These are phyloP conservation scores for Acidomyces sp. DNA, from an alignment of 495 filamentous ascomycete genomes.

Conservation along the genomic window DNA sequence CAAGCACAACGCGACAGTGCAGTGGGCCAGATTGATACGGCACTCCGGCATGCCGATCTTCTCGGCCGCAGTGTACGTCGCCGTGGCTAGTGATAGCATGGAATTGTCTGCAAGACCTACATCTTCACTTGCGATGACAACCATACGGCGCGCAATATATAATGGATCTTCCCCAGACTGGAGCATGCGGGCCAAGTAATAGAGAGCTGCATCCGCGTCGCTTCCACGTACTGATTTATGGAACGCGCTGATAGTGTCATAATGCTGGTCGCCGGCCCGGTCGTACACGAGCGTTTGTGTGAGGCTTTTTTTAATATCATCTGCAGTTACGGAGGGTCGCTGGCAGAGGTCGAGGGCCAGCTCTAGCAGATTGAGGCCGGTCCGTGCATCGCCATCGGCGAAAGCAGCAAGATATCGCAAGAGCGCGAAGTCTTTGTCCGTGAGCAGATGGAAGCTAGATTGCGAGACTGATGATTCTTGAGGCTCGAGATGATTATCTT, in stretches of 20 bases:
- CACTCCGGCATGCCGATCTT: slow-evolving; percentile 91
- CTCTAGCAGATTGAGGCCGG: slow-evolving; percentile 83
- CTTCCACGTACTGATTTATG: slow-evolving; percentile 89
- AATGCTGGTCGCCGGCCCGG: slow-evolving; percentile 87
- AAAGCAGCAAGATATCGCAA: slow-evolving; percentile 71
- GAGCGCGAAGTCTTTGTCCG: slow-evolving; percentile 53
- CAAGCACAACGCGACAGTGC: slow-evolving; percentile 65
- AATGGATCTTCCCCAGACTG: slow-evolving; percentile 88
- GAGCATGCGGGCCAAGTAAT: slow-evolving; percentile 94
- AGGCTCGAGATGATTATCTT: background rate
- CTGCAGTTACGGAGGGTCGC: slow-evolving; percentile 40
- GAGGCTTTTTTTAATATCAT: slow-evolving; percentile 60
- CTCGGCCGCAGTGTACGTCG: slow-evolving; percentile 71
- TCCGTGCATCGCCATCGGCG: slow-evolving; percentile 82
- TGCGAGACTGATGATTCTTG: slow-evolving; percentile 17
- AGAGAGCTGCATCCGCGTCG: slow-evolving; percentile 73
- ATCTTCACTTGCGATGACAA: slow-evolving; percentile 85
- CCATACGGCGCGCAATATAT: slow-evolving; percentile 79
- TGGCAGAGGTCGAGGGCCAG: slow-evolving; percentile 57
- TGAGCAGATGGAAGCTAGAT: slow-evolving; percentile 37
- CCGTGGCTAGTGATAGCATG: slow-evolving; percentile 70
- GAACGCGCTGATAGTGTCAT: slow-evolving; percentile 89
- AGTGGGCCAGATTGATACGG: slow-evolving; percentile 81
- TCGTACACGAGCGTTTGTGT: slow-evolving; percentile 92
- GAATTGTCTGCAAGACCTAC: slow-evolving; percentile 82